These are phyloP conservation scores for Suillus lakei DNA, from an alignment of 768 basidiomycete genomes.

Conservation along the genomic window DNA sequence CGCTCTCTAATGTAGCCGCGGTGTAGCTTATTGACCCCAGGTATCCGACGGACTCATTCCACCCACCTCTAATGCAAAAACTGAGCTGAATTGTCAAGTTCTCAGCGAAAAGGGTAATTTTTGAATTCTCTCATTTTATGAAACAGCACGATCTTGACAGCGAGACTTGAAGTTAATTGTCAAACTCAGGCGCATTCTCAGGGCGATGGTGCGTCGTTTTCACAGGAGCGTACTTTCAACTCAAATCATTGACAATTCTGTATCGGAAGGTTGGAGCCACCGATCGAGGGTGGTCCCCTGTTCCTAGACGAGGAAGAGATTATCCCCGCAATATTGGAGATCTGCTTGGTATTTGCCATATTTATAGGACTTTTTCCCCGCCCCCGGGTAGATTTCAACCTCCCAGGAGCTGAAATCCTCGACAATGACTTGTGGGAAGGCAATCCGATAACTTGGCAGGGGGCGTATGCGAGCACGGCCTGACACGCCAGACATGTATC, in stretches of 20 bases:
- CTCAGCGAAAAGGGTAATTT: slow-evolving; percentile 91
- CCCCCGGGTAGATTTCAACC: slow-evolving; percentile 89
- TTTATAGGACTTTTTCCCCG: slow-evolving; percentile 87
- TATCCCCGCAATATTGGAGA: slow-evolving; percentile 86
- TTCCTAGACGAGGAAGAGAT: slow-evolving; percentile 96
- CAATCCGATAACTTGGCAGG: slow-evolving; percentile 47
- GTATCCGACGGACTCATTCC: slow-evolving; percentile 87
- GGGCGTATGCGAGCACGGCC: neutral
- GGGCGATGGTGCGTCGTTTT: slow-evolving; percentile 82
- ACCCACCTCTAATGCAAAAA: slow-evolving; percentile 96
- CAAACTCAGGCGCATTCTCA: slow-evolving; percentile 92
- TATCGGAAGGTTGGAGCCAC: slow-evolving; percentile 95
- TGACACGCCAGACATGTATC: neutral
- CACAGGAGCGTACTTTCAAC: neutral
- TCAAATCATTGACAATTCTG: slow-evolving; percentile 3
- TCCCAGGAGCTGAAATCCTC: slow-evolving; percentile 87
- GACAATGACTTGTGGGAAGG: slow-evolving; percentile 93
- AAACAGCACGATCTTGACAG: slow-evolving; percentile 86
- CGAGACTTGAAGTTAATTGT: slow-evolving; percentile 81
- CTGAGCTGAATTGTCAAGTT: slow-evolving; percentile 90
- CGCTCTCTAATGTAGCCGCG: neutral
- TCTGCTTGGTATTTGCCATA: slow-evolving; percentile 32
- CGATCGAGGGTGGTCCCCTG: slow-evolving; percentile 75
- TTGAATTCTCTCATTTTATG: slow-evolving; percentile 89
- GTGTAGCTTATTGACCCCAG: slow-evolving; percentile 36